Evolutionary conservation across 2,329 filamentous ascomycete species (phyloP).

Genomic region (Teratosphaeria gauchensis): DNA sequence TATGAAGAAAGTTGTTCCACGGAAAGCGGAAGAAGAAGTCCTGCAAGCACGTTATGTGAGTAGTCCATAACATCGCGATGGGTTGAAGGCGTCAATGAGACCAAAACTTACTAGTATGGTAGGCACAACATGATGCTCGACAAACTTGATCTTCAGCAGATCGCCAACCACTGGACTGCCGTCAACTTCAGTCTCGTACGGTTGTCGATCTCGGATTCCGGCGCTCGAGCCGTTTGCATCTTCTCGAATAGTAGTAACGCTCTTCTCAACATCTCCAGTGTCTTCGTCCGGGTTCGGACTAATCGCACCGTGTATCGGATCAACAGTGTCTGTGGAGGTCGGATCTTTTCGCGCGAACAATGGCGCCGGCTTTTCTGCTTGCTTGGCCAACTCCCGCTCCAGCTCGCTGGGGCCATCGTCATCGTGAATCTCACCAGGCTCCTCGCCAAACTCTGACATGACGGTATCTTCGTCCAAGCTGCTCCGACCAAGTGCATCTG

Average conservation of each 20-base stretch:
- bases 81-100: background rate
- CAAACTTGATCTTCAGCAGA: slow-evolving; percentile 90
- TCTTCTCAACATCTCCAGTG: slow-evolving; percentile 17
- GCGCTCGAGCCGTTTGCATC: slow-evolving; percentile 11
- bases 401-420: slow-evolving; percentile 22
- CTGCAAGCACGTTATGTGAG: slow-evolving; percentile 34
- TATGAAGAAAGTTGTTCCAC: slow-evolving; percentile 99
- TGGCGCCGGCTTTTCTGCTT: slow-evolving; percentile 60
- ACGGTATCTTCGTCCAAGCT: slow-evolving; percentile 50
- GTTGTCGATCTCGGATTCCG: slow-evolving; percentile 14
- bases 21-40: slow-evolving; percentile 97
- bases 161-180: slow-evolving; percentile 81
- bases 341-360: slow-evolving; percentile 44
- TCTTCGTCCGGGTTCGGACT: slow-evolving; percentile 1
- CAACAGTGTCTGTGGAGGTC: slow-evolving; percentile 4
- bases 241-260: slow-evolving; percentile 22
- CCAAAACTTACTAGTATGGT: slow-evolving; percentile 70
- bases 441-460: slow-evolving; percentile 31
- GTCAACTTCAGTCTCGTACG: slow-evolving; percentile 49
- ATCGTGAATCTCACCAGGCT: slow-evolving; percentile 20
- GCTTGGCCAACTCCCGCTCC: slow-evolving; percentile 19
- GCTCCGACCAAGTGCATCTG: slow-evolving; percentile 47
- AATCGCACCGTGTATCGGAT: slow-evolving; percentile 5
- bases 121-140: slow-evolving; percentile 86
- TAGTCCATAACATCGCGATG: background rate